phyloP scores from a whole-genome alignment of 495 filamentous ascomycete genomes.

The Podospora fimiseda region DNA sequence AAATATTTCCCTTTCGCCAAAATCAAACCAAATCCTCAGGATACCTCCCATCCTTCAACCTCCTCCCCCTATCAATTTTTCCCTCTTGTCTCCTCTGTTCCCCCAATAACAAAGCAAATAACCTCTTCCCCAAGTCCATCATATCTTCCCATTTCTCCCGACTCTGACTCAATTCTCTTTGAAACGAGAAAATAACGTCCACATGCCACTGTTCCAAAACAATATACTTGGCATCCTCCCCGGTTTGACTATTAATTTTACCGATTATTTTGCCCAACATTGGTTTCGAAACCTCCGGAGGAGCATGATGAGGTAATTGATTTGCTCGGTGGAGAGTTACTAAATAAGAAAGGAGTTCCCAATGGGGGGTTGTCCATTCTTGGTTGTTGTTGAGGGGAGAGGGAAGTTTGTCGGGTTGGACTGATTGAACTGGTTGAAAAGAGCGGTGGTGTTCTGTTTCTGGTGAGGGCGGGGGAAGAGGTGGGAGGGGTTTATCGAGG shows the following conservation, averaged over 20 bases:
- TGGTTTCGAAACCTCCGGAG: too few species aligned
- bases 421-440: neutral
- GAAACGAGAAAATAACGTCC: conserved; percentile 45
- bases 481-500: neutral
- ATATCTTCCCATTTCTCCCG: conserved; percentile 36
- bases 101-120: conserved; percentile 46
- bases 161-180: conserved; percentile 8
- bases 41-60: conserved; percentile 2
- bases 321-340: conserved; percentile 20
- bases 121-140: conserved; percentile 37
- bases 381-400: conserved; percentile 21
- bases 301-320: neutral
- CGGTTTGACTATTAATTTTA: conserved; percentile 25
- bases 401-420: neutral
- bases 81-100: conserved; percentile 34
- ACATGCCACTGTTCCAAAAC: conserved; percentile 46
- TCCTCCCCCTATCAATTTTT: conserved; percentile 8
- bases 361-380: conserved; percentile 37
- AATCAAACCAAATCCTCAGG: neutral
- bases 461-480: neutral
- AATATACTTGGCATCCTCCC: conserved; percentile 31
- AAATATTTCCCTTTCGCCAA: too few species aligned
- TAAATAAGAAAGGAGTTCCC: conserved; percentile 35
- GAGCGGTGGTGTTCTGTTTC: neutral
- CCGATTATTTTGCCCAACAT: neutral